Base-by-base conservation (phyloP, 257 asterid genomes). In the Solanum acaule region DNA sequence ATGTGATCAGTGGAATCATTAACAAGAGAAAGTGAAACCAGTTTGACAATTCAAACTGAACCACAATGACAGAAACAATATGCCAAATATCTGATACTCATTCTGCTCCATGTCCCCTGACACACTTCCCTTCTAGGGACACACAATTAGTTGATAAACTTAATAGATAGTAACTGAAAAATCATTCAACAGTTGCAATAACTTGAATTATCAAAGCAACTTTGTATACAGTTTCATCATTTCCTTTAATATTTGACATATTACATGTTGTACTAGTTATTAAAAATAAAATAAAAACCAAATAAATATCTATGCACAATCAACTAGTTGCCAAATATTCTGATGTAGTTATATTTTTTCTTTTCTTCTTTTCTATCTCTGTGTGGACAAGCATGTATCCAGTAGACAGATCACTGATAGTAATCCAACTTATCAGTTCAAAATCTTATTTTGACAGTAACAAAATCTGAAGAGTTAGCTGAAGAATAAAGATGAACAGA, bases 1-100 rank as follows among this genome's bases (percentile, higher is more conserved):
- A 67, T 40, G 89, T 49, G 89, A 85, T 87, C 85, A 49, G 86
- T 52, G 10, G 70, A 82, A 49, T 81, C 86, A 82, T 29, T 49
- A 25, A 10, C 44, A 49, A n/a, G 6, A 82, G 86, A n/a, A 46
- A 81, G 13, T 10, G 29, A 81, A 82, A 82, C 40, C 68, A 82
- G 20, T 29, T 46, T 82, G 86, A 82, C 29, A 49, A 81, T 49
- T 81, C 27, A 81, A 81, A 81, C 23, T 81, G 68, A 81, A 49
- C n/a, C 67, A 15, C 65, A 27, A 82, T 29, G 68, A 82, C 70
- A 82, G 86, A 81, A 82, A 82, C 86, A 82, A 82, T n/a, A 40
- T 29, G 70, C 7, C 68, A 82, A 82, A 29, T 29, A 82, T 46
- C 68, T 46, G 40, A 81, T 46, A 29, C n/a, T 81, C 70, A 82